These are phyloP conservation scores for Alnus glutinosa DNA, from an alignment of 306 rosid genomes.

Conservation along the genomic window DNA sequence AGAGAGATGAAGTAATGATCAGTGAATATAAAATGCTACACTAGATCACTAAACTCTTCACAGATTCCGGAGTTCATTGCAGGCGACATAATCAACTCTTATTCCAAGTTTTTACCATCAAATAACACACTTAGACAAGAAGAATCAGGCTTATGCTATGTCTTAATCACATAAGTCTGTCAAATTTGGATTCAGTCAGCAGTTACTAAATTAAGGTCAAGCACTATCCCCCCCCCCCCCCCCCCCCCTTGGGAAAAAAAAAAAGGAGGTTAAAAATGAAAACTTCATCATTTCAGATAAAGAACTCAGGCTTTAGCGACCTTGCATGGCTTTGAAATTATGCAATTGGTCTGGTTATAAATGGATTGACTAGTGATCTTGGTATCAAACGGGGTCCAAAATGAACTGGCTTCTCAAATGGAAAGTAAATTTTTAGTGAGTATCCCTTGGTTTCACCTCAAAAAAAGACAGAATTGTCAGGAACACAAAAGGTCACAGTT, in stretches of 20 bases:
- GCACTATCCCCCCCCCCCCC: not conserved
- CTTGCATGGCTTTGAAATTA: constrained; percentile 10
- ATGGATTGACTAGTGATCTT: not conserved
- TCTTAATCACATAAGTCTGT: not conserved
- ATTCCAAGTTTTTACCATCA: not conserved
- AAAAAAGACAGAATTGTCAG: not conserved
- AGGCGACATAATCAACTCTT: not conserved
- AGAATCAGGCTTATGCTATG: not conserved
- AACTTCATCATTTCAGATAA: not conserved
- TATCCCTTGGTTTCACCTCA: not conserved
- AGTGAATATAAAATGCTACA: not conserved
- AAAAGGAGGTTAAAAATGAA: not conserved
- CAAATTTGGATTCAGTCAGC: not conserved
- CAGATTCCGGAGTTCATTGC: not conserved
- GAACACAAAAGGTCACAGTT: not conserved
- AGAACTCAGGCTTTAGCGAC: not conserved
- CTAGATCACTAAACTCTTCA: not conserved
- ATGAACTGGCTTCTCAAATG: not conserved
- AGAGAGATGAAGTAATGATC: constrained; percentile 2
- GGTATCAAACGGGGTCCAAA: not conserved
- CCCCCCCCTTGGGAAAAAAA: too few species aligned
- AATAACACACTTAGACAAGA: not conserved
- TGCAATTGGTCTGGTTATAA: not conserved
- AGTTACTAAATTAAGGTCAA: not conserved
- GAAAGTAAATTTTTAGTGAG: not conserved